A percentile compares a stretch with the other conserved stretches of the same genome.
Conservation (phyloP, 371 early-diverging fungal species). For the Haplosporangium sp. region DNA sequence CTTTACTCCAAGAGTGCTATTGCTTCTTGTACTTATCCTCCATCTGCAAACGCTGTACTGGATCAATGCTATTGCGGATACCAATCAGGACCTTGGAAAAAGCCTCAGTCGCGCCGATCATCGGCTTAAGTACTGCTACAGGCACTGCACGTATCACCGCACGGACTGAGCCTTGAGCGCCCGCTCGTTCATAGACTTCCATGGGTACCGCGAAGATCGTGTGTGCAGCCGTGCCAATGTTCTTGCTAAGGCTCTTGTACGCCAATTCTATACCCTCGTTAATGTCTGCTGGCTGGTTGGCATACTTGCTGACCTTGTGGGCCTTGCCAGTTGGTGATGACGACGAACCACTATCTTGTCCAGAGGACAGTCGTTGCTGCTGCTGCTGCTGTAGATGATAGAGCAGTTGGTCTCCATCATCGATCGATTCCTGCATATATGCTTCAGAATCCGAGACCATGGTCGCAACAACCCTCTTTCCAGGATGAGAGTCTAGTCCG, state of each 20-base stretch:
- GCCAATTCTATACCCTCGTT: constrained; percentile 89
- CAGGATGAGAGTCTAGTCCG: constrained; percentile 8
- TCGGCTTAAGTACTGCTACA: constrained; percentile 93
- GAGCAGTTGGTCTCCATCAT: constrained; percentile 37
- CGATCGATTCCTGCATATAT: constrained; percentile 51
- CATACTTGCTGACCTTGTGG: constrained; percentile 75
- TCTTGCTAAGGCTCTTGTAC: constrained; percentile 79
- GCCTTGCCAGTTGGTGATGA: constrained; percentile 7
- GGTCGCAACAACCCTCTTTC: constrained; percentile 34
- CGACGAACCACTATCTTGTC: constrained; percentile 21
- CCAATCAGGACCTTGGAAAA: constrained; percentile 94
- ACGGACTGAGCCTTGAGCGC: constrained; percentile 69
- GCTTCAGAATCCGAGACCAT: constrained; percentile 53
- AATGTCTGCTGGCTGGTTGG: constrained; percentile 85
- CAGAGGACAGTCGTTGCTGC: constrained; percentile 13
- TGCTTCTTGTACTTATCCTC: constrained; percentile 69
- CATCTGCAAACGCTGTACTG: constrained; percentile 77
- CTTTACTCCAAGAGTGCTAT: too few species aligned
- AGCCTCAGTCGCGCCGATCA: constrained; percentile 95
- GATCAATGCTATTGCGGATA: constrained; percentile 90
- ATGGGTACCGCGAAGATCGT: constrained; percentile 93
- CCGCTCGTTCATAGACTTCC: constrained; percentile 78
- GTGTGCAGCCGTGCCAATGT: constrained; percentile 83
- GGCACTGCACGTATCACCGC: constrained; percentile 93
- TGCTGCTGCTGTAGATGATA: constrained; percentile 38